Evolutionary conservation across 176 grass and related monocot species (phyloP).

Genomic region (Zea luxurians): DNA sequence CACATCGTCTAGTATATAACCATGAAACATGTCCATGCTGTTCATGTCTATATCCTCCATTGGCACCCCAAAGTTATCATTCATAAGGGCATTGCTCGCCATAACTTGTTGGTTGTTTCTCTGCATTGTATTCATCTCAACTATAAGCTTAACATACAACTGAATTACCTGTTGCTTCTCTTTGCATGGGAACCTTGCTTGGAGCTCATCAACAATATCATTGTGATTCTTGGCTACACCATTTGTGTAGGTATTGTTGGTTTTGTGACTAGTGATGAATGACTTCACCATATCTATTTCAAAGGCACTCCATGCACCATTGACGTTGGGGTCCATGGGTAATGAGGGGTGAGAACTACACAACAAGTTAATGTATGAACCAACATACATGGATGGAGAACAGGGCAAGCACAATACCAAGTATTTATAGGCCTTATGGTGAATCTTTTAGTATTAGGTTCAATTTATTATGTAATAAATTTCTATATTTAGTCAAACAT

Average conservation of each 20-base stretch:
- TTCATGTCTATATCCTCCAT: not conserved
- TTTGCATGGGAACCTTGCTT: slow-evolving; percentile 24
- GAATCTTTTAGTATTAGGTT: not conserved
- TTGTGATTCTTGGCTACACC: slow-evolving; percentile 18
- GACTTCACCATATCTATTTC: not conserved
- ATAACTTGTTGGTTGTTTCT: not conserved
- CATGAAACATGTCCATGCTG: not conserved
- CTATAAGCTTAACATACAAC: slow-evolving; percentile 21
- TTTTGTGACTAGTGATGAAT: not conserved
- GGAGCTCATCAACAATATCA: not conserved
- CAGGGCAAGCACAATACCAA: not conserved
- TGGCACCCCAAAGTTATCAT: not conserved
- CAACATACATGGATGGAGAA: not conserved
- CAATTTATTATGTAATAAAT: not conserved
- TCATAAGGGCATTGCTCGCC: not conserved
- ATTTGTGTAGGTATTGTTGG: not conserved
- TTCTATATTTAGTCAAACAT: not conserved
- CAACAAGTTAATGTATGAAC: not conserved
- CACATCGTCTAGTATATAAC: not conserved
- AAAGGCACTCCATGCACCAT: not conserved
- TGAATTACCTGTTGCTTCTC: not conserved
- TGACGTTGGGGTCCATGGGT: not conserved
- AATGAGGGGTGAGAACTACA: not conserved
- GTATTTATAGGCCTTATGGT: slow-evolving; percentile 23
- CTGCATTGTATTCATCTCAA: not conserved